Evolutionary conservation across 1,139 yeast genomes (phyloP), one percentile per base, ranked within the genome.

Genomic region (Blastobotrys ciferrii): DNA sequence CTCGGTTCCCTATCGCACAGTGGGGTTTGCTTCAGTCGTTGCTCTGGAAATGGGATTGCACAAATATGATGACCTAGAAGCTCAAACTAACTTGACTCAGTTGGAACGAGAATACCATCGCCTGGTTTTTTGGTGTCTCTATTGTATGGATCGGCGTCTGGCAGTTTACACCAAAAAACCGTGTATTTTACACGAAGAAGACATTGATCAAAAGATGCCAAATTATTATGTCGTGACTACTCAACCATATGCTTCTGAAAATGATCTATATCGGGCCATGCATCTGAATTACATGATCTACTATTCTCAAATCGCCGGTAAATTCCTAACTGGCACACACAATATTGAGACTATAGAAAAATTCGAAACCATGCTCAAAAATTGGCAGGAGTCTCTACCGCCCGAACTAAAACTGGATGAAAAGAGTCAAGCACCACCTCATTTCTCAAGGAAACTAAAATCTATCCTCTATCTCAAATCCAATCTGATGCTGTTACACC

Each of bases 11-110:
- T 60, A 57, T 45, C 50, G 62, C 7, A 50, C 63, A 12, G 43
- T 58, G 13, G 60, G 61, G 5, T 54, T 51, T 40, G 59, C 62
- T 1, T 48, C 55, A 9, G 49, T 58, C 4, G 43, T 58, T 36
- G 60, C 59, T 1, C 40, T 56, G 17, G 64, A 60, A 36, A 48
- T 59, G 19, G 64, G 63, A 17, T 50, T 60, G 4, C 58, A 60
- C 45, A 52, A 47, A 32, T 40, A 48, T 11, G 43, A 50, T 17
- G 59, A 56, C 11, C 33, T 53, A 43, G 55, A 54, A 11, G 20
- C 42, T 25, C 35, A 43, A 31, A 45, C 45, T 32, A 55, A 48
- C 40, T 42, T 55, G 0, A 50, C 46, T 33, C 50, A 49, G 2
- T 46, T 48, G n/a, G 50, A 50, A 31, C 42, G 53, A 28, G 62